A percentile compares a stretch with the other conserved stretches of the same genome.
Conservation (phyloP, 2,329 filamentous ascomycete species). For the Colletotrichum chrysophilum region DNA sequence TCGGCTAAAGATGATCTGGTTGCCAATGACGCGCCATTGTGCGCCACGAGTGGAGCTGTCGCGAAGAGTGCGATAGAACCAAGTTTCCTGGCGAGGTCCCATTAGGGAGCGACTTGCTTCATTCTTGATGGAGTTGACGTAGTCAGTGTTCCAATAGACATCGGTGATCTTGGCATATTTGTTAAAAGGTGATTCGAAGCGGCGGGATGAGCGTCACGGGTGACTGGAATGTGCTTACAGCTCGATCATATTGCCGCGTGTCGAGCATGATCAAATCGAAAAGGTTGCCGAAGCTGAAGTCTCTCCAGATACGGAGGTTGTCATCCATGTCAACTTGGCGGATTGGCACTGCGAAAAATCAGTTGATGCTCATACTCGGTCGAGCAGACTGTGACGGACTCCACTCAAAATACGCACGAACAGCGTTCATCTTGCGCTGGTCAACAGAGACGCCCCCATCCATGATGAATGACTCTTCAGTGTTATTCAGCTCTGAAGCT, state of each 20-base stretch:
- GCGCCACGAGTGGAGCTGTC: slow-evolving; percentile 68
- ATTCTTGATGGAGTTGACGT: slow-evolving; percentile 65
- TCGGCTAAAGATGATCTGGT: slow-evolving; percentile 68
- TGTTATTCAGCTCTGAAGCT: slow-evolving; percentile 66
- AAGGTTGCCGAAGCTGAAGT: slow-evolving; percentile 69
- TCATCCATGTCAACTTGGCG: slow-evolving; percentile 71
- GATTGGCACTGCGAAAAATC: not conserved
- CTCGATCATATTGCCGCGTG: slow-evolving; percentile 70
- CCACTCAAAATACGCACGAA: slow-evolving; percentile 74
- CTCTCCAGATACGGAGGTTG: slow-evolving; percentile 71
- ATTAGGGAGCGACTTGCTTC: slow-evolving; percentile 73
- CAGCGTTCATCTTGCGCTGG: slow-evolving; percentile 75
- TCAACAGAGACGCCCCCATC: slow-evolving; percentile 69
- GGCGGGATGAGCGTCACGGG: not conserved
- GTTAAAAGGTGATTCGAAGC: not conserved
- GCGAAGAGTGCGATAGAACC: slow-evolving; percentile 70
- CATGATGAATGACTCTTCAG: slow-evolving; percentile 67
- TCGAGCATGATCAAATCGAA: slow-evolving; percentile 73
- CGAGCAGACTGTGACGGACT: slow-evolving; percentile 10
- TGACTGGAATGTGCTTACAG: not conserved
- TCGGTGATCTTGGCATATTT: slow-evolving; percentile 27
- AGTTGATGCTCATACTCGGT: not conserved
- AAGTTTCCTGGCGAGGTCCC: slow-evolving; percentile 75
- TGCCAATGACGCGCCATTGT: slow-evolving; percentile 74
- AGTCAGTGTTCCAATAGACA: slow-evolving; percentile 63